These are phyloP conservation scores for Calocybe indica DNA, from an alignment of 768 basidiomycete species.

Conservation along the genomic window DNA sequence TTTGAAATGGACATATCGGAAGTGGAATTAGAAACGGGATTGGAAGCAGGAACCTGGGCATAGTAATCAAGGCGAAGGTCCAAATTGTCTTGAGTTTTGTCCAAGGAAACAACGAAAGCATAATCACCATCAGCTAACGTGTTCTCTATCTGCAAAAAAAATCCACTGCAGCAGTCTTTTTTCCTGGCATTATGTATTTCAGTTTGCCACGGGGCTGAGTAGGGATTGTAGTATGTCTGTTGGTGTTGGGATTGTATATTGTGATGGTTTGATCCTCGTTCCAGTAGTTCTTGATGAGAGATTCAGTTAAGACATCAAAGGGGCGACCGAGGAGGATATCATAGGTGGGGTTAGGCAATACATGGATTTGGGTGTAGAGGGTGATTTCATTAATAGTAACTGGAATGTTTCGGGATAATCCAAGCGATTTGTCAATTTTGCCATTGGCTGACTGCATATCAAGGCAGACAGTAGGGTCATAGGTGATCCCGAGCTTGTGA, in stretches of 20 bases:
- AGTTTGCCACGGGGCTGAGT: constrained; percentile 7
- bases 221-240: constrained; percentile 3
- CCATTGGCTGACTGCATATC: constrained; percentile 20
- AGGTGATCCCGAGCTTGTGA: constrained; percentile 8
- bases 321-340: constrained; percentile 20
- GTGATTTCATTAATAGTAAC: constrained; percentile 15
- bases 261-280: constrained; percentile 14
- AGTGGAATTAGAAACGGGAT: neutral
- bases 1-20: neutral
- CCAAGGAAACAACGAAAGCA: neutral
- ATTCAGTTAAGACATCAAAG: constrained; percentile 15
- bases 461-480: constrained; percentile 13
- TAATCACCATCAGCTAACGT: too few species aligned
- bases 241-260: constrained; percentile 14
- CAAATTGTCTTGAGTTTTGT: neutral
- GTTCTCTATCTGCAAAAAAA: neutral
- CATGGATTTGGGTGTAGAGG: constrained; percentile 20
- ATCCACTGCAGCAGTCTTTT: neutral
- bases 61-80: neutral
- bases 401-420: constrained; percentile 17
- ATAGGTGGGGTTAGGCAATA: constrained; percentile 17
- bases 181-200: neutral
- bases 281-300: constrained; percentile 7
- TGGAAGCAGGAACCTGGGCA: neutral
- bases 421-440: constrained; percentile 11